A percentile compares a stretch with the other conserved stretches of the same genome.
Conservation (phyloP, 169 alveolate species). For the Plasmodium ovale region DNA sequence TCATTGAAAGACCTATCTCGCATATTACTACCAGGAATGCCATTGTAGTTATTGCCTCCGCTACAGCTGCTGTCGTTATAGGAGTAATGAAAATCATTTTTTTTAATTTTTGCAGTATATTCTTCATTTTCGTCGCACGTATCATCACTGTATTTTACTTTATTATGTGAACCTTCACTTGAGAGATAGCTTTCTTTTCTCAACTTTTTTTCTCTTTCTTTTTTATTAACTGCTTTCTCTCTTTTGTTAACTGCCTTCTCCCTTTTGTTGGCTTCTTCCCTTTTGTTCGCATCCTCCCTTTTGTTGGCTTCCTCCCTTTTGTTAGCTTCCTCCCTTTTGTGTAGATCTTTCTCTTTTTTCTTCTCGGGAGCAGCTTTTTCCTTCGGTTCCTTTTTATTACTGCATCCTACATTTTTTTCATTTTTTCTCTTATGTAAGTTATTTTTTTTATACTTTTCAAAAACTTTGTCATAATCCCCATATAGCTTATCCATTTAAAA, state of each 20-base stretch:
- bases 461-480: slow-evolving; percentile 72
- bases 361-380: slow-evolving; percentile 23
- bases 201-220: background rate
- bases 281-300: background rate
- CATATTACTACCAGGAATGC: background rate
- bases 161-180: background rate
- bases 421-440: slow-evolving; percentile 38
- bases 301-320: background rate
- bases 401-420: slow-evolving; percentile 31
- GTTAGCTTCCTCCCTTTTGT: background rate
- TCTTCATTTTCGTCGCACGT: background rate
- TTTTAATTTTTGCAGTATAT: background rate
- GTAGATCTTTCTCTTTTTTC: slow-evolving; percentile 30
- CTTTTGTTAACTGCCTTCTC: background rate
- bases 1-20: slow-evolving; percentile 46
- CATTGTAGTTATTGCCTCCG: background rate
- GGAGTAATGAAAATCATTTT: background rate
- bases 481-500: slow-evolving; percentile 74
- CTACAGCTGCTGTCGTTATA: background rate
- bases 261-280: background rate
- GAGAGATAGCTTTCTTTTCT: background rate
- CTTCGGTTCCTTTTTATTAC: slow-evolving; percentile 13
- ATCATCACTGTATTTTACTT: background rate
- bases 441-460: slow-evolving; percentile 50
- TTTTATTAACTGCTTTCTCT: background rate